A percentile compares a stretch with the other conserved stretches of the same genome.
phyloP scores from a whole-genome alignment of 768 basidiomycete genomes.

The Chalciporus sphaerocephalus region DNA sequence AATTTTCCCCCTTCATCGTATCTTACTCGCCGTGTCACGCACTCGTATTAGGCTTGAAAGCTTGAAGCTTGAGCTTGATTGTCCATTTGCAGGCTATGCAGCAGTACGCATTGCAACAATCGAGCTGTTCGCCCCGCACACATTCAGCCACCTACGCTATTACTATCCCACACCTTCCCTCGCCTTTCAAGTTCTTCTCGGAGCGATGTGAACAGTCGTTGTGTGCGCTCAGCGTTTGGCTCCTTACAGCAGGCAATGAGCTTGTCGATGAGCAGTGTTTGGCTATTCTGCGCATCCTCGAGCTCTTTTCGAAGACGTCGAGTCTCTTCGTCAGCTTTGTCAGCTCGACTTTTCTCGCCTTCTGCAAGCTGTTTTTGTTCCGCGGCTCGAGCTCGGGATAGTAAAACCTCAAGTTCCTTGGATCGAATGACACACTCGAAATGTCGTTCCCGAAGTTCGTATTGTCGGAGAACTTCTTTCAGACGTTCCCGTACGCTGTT shows the following conservation, averaged over 20 bases:
- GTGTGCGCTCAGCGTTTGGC: conserved; percentile 81
- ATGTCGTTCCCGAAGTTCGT: conserved; percentile 86
- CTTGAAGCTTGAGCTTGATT: no score
- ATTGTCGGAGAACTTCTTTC: conserved; percentile 82
- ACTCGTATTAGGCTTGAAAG: conserved; percentile 13
- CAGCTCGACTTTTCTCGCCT: conserved; percentile 62
- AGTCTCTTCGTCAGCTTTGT: conserved; percentile 71
- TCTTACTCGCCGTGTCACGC: conserved; percentile 6
- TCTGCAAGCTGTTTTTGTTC: conserved; percentile 84
- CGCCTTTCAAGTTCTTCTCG: conserved; percentile 82
- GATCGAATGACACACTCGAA: conserved; percentile 91
- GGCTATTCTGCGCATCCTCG: conserved; percentile 74
- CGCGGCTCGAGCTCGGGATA: conserved; percentile 82
- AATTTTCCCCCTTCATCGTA: not conserved
- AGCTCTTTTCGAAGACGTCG: conserved; percentile 69
- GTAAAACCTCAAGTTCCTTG: conserved; percentile 83
- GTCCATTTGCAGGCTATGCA: conserved; percentile 13
- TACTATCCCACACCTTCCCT: conserved; percentile 44
- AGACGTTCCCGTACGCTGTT: conserved; percentile 76
- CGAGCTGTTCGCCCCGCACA: conserved; percentile 8
- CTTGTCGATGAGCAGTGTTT: conserved; percentile 78
- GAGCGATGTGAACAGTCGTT: conserved; percentile 73
- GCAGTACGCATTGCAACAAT: conserved; percentile 9
- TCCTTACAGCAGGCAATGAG: conserved; percentile 84
- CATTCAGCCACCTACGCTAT: conserved; percentile 41